Base-by-base conservation (phyloP, 1,284 basidiomycete species). In the Papiliotrema fonsecae region DNA sequence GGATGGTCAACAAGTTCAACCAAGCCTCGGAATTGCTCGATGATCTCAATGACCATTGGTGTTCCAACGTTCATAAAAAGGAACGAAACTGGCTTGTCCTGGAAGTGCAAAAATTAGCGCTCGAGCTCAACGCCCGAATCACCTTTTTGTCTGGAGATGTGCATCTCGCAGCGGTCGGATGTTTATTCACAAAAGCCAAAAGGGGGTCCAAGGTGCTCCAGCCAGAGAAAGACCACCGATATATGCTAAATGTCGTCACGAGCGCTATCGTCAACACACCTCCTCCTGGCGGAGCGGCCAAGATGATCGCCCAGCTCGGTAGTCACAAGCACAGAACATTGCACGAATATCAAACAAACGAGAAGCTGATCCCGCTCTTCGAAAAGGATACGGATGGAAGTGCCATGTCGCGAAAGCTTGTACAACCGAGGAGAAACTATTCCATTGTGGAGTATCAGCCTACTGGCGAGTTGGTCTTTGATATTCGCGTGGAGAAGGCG, bases 31-130 rank as follows among this genome's bases (percentile, higher is more conserved):
- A 94, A 71, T 74, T 96, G 35, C 78, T 96, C 46, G 92, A 97
- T 73, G 92, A 97, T 75, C 78, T 96, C 69, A 90, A 89, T 62
- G 89, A 92, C 65, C 88, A 91, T 62, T 92, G 88, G 88, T 90
- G 88, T 10, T 81, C 87, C 22, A 84, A 83, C 53, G 67, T 74
- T 3, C 89, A 92, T 70, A 93, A 96, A 83, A 78, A 80, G 73
- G 94, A 97, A 71, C 83, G 94, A 45, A 97, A 97, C 69, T 85
- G 83, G 83, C 78, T 97, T 16, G 81, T 98, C 30, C 79, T 86
- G 53, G 80, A 85, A 61, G 76, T 88, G 51, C 90, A 94, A 67
- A 74, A 78, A 25, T 77, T 87, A 51, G 86, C 90, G 0, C 71
- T 74, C 39, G 70, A 73, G 40, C 81, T 81, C 64, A 77, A 79